Evolutionary conservation across 768 basidiomycete genomes (phyloP), one percentile per base, ranked within the genome.

Genomic region (Phylloporus sp.): DNA sequence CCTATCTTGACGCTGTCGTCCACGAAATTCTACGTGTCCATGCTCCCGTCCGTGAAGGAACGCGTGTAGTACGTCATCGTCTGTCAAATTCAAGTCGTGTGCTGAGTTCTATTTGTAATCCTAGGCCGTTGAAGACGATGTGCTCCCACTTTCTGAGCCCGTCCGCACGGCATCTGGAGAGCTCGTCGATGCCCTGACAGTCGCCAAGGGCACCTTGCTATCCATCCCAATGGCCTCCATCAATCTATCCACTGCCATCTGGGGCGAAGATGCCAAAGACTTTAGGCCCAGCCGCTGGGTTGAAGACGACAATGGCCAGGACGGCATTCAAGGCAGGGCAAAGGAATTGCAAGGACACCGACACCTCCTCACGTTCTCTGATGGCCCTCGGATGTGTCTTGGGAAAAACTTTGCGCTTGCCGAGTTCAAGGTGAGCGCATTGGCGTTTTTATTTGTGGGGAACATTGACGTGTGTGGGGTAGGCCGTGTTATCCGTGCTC

Each of bases 261-360:
- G 87, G 86, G 86, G 86, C 0, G 62, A 72, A 1, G 78, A 82
- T 47, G 76, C 82, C 6, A 73, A 75, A 26, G 73, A 73, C 24
- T 89, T 83, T 62, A 70, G 74, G 31, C 87, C 86, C 0, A 79
- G 80, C 45, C 72, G 86, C 18, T 90, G 87, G 86, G 70, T 88
- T 5, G 62, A 64, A 5, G 62, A 64, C 20, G 45, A 22, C 0
- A 6, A 35, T 2, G 47, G 50, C 7, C 29, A 24, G 2, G 64
- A 64, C 12, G 62, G 66, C 1, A 61, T 62, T 18, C 58, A 58
- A 2, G 41, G 34, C 12, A 60, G 58, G 22, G 73, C 74, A 0
- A 74, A 70, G 44, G 73, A 74, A 13, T 62, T 80, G 2, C 73
- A 74, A 55, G 80, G 79, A 2, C 69, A 80, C 53, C 71, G 74